Percentiles rank a stretch among this genome's conserved stretches.
phyloP scores from a whole-genome alignment of 768 basidiomycete genomes.

The Mycena metata region DNA sequence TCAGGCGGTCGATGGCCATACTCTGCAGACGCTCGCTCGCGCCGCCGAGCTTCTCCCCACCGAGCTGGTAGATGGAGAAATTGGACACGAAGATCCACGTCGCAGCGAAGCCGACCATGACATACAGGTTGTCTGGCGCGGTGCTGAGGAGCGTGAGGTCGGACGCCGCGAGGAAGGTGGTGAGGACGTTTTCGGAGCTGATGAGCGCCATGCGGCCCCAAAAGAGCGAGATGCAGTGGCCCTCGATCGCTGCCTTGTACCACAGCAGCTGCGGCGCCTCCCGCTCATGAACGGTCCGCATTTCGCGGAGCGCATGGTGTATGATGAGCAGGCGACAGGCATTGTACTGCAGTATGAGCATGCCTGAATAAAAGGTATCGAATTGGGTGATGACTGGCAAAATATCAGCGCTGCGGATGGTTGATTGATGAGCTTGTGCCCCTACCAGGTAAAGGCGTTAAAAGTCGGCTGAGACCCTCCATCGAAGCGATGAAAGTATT shows the following conservation, averaged over 20 bases:
- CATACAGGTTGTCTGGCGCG: conserved; percentile 57
- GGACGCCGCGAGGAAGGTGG: conserved; percentile 48
- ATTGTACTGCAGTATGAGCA: conserved; percentile 56
- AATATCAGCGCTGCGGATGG: conserved; percentile 34
- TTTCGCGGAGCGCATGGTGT: conserved; percentile 51
- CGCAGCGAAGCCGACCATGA: conserved; percentile 59
- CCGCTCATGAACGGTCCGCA: conserved; percentile 35
- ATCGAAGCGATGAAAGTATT: conserved; percentile 49
- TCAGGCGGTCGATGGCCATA: conserved; percentile 51
- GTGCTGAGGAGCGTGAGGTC: conserved; percentile 54
- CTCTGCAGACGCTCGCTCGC: conserved; percentile 54
- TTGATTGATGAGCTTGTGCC: conserved; percentile 21
- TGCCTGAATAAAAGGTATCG: conserved; percentile 58
- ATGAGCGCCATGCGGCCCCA: conserved; percentile 57
- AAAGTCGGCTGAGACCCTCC: conserved; percentile 53
- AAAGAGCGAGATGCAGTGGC: conserved; percentile 46
- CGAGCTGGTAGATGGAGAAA: conserved; percentile 54
- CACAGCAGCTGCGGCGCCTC: conserved; percentile 45
- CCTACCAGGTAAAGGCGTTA: conserved; percentile 54
- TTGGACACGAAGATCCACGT: conserved; percentile 59
- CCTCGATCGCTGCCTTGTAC: conserved; percentile 51
- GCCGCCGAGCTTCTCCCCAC: conserved; percentile 50
- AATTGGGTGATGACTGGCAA: conserved; percentile 56
- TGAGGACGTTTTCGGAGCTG: conserved; percentile 54
- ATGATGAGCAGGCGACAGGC: conserved; percentile 55